These are phyloP conservation scores for Gamarada debralockiae DNA, from an alignment of 495 filamentous ascomycete species.

Conservation along the genomic window DNA sequence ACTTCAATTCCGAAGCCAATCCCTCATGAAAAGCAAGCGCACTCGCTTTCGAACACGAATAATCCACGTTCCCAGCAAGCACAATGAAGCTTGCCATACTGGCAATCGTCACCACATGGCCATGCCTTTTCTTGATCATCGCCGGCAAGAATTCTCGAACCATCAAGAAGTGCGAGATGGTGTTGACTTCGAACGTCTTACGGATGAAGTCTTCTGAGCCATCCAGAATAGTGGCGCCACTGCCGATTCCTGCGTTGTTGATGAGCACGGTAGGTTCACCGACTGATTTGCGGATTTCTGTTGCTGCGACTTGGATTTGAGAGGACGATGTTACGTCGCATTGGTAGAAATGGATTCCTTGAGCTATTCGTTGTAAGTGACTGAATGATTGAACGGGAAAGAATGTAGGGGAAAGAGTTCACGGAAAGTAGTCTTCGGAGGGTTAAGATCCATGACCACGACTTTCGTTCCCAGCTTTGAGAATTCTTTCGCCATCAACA, in stretches of 20 bases:
- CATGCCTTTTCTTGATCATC: constrained; percentile 62
- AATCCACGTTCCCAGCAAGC: constrained; percentile 62
- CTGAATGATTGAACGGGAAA: not conserved
- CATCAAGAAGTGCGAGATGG: constrained; percentile 61
- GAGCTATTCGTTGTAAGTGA: constrained; percentile 21
- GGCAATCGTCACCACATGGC: constrained; percentile 68
- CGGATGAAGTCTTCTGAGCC: constrained; percentile 48
- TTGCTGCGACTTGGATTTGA: constrained; percentile 41
- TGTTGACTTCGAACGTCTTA: constrained; percentile 69
- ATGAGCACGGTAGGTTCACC: constrained; percentile 68
- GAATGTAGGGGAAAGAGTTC: constrained; percentile 25
- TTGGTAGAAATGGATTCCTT: constrained; percentile 36
- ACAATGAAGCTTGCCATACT: constrained; percentile 50
- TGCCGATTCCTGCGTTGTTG: constrained; percentile 69
- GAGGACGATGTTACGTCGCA: constrained; percentile 56
- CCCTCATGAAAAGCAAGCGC: constrained; percentile 68
- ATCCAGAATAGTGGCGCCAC: constrained; percentile 56
- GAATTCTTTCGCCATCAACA: constrained; percentile 53
- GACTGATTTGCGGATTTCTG: constrained; percentile 47
- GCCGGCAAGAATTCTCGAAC: constrained; percentile 61
- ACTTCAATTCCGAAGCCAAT: constrained; percentile 55
- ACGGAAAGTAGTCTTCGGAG: constrained; percentile 32
- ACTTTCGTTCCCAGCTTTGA: constrained; percentile 55
- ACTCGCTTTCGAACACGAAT: constrained; percentile 63
- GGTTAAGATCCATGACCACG: constrained; percentile 57